Percentiles rank a stretch among this genome's conserved stretches.
phyloP scores from a whole-genome alignment of 352 stramenopile species.

The Phytopythium litorale region DNA sequence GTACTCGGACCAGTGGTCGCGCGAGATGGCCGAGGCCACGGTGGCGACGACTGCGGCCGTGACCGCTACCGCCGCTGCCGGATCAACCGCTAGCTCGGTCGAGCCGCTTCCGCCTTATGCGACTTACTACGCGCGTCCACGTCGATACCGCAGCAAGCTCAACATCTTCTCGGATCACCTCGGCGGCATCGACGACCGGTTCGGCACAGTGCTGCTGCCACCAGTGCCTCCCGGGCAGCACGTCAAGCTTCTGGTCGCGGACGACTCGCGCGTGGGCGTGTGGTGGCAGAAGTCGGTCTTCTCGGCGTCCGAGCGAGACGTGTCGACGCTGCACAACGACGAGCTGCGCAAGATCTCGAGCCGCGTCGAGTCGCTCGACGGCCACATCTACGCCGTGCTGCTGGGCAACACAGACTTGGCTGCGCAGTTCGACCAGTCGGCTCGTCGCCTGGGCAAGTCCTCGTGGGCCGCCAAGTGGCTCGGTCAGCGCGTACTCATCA shows the following conservation, averaged over 20 bases:
- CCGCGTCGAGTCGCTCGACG: constrained; percentile 54
- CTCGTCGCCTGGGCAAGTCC: constrained; percentile 30
- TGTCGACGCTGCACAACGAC: constrained; percentile 56
- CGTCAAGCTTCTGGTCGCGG: constrained; percentile 49
- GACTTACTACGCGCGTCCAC: constrained; percentile 34
- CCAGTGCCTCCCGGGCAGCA: constrained; percentile 27
- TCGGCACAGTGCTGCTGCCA: constrained; percentile 24
- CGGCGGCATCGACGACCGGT: constrained; percentile 44
- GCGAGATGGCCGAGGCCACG: constrained; percentile 33
- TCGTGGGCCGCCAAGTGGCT: constrained; percentile 45
- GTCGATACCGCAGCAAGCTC: constrained; percentile 62
- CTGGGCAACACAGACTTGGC: constrained; percentile 26
- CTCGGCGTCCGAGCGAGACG: constrained; percentile 45
- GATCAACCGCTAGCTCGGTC: constrained; percentile 1
- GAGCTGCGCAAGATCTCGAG: constrained; percentile 37
- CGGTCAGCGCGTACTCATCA: constrained; percentile 55
- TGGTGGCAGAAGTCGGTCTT: constrained; percentile 70
- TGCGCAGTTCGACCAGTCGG: constrained; percentile 4
- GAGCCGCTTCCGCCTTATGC: background rate
- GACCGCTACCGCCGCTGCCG: background rate
- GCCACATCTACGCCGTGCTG: constrained; percentile 55
- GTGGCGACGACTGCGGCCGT: constrained; percentile 6
- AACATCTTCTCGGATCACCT: constrained; percentile 54
- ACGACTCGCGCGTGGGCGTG: constrained; percentile 41
- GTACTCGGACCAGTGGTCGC: constrained; percentile 56